Evolutionary conservation across 352 stramenopile genomes (phyloP).

Genomic region (Pythium scleroteichum): DNA sequence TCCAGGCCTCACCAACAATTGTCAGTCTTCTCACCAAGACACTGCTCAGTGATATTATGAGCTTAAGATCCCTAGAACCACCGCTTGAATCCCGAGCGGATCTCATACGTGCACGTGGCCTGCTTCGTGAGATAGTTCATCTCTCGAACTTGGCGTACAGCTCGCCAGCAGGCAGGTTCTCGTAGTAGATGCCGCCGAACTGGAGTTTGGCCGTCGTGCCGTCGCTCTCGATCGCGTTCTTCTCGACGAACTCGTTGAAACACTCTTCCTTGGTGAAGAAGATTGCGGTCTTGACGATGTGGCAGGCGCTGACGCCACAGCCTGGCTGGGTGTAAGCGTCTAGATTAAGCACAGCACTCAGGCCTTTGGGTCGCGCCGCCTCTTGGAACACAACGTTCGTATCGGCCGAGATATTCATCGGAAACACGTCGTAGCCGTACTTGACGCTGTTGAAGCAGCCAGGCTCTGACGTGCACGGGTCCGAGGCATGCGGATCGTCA

Average conservation of each 20-base stretch:
- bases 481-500: constrained; percentile 40
- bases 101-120: constrained; percentile 40
- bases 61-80: constrained; percentile 57
- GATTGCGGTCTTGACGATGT: constrained; percentile 29
- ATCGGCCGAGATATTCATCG: constrained; percentile 43
- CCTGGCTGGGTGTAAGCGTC: constrained; percentile 53
- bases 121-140: constrained; percentile 53
- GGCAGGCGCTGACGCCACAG: constrained; percentile 49
- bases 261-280: constrained; percentile 50
- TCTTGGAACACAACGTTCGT: constrained; percentile 42
- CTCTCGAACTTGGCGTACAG: constrained; percentile 60
- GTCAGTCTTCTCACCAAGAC: too few relatives aligned
- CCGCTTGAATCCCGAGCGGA: constrained; percentile 47
- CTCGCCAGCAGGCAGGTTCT: constrained; percentile 45
- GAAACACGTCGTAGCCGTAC: constrained; percentile 50
- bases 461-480: constrained; percentile 36
- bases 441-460: constrained; percentile 54
- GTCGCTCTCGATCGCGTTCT: constrained; percentile 37
- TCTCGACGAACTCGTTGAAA: constrained; percentile 44
- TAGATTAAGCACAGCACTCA: constrained; percentile 46
- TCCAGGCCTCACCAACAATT: too few relatives aligned
- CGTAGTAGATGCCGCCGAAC: constrained; percentile 66
- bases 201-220: constrained; percentile 36
- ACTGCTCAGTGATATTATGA: too few relatives aligned
- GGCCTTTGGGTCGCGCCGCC: constrained; percentile 33